Base-by-base conservation (phyloP, 257 asterid species). In the Orobanche coerulescens region DNA sequence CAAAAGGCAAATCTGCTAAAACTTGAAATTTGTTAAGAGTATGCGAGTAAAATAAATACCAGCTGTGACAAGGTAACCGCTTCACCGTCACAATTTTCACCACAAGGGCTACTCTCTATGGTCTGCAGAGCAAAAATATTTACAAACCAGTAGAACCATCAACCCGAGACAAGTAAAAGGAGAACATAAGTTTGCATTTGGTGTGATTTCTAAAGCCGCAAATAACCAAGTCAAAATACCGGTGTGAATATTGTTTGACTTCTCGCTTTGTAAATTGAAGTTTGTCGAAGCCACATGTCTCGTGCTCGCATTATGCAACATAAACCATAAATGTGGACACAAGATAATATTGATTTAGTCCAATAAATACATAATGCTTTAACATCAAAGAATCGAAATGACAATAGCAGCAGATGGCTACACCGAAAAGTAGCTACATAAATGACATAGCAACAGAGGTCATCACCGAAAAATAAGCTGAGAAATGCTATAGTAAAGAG, bases 161-260 rank as follows among this genome's bases (percentile, higher is more conserved):
- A 50, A 60, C 58, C 11, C 5, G 46, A 58, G 48, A 70, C 15
- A 56, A 58, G 40, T 11, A 58, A 66, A 67, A 44, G 3, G 18
- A 57, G 46, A 57, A 40, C 66, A 8, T 11, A 33, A 56, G 34
- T 39, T 34, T 62, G 66, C 51, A 50, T 24, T 20, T 16, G 39
- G 42, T 5, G 42, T 33, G 28, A 71, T 19, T 65, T 55, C 48
- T 37, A 64, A 44, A 16, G 42, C 36, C 44, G 26, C 65, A 63
- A 66, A 30, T 44, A 69, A 58, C 42, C 50, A 39, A 36, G 50
- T 84, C 37, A n/a, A n/a, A 34, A 51, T 86, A 92, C 98, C 98
- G 88, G 83, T 1, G 96, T 88, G 83, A 92, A 92, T 78, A 92
- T 92, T 71, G 98, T 92, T 76, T 92, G 98, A 74, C 98, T 92